Percentiles rank a stretch among this genome's conserved stretches.
These are phyloP conservation scores for Parathielavia hyrcaniae DNA, from an alignment of 495 filamentous ascomycete species.

Conservation along the genomic window DNA sequence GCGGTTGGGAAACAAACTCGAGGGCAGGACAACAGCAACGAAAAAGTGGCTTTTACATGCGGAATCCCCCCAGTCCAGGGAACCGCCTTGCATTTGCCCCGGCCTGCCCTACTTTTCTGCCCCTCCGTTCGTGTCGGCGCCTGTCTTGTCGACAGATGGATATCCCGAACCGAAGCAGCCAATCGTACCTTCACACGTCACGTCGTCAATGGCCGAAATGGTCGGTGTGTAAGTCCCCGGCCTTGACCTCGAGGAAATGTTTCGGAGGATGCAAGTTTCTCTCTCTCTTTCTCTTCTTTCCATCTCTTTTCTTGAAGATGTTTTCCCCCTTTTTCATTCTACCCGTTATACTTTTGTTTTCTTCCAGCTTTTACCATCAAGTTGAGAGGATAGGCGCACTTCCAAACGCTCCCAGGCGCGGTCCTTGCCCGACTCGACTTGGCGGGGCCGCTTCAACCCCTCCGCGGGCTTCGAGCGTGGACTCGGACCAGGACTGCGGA, in stretches of 20 bases:
- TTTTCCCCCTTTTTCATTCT: not conserved
- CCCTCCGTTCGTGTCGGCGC: constrained; percentile 3
- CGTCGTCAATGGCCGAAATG: constrained; percentile 30
- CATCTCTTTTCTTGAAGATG: not conserved
- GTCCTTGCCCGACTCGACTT: not conserved
- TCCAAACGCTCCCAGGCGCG: not conserved
- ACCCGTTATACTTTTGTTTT: not conserved
- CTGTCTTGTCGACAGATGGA: constrained; percentile 11
- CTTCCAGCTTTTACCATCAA: not conserved
- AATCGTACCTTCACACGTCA: constrained; percentile 35
- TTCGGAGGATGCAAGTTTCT: not conserved
- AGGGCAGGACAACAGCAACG: no score
- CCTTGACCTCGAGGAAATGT: not conserved
- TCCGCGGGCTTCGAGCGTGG: no score
- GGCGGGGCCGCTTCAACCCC: not conserved
- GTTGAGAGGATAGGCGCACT: not conserved
- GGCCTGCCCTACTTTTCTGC: not conserved
- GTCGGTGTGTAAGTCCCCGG: constrained; percentile 28
- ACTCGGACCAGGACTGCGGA: not conserved
- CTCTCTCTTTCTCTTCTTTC: not conserved
- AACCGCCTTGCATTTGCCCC: not conserved
- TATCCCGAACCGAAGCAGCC: constrained; percentile 17
- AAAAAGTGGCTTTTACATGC: no score
- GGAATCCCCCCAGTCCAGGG: no score
- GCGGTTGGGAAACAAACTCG: no score